Conservation (phyloP, 2,329 filamentous ascomycete species). For the Geosmithia morbida region DNA sequence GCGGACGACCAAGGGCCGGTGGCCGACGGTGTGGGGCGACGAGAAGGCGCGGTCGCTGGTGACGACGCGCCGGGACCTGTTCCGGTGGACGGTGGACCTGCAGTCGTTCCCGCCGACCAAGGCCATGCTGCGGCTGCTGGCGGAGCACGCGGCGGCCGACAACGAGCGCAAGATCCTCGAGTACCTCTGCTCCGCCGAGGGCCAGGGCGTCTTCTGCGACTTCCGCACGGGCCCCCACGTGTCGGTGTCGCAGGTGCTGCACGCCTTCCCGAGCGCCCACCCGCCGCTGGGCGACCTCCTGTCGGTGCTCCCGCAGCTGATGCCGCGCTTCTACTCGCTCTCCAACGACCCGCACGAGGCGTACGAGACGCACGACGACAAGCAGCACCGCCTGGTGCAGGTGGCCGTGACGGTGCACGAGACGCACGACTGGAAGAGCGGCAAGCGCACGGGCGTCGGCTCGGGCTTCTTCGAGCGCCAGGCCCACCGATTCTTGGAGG, state of each 20-base stretch:
- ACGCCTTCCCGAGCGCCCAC: constrained; percentile 83
- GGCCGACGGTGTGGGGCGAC: constrained; percentile 97
- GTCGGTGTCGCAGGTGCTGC: constrained; percentile 70
- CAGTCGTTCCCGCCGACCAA: constrained; percentile 90
- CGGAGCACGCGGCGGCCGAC: constrained; percentile 65
- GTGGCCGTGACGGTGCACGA: constrained; percentile 96
- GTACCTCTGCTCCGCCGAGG: constrained; percentile 79
- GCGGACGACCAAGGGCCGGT: constrained; percentile 67
- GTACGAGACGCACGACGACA: constrained; percentile 51
- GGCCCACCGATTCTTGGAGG: constrained; percentile 56
- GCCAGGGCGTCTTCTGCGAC: constrained; percentile 86
- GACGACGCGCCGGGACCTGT: constrained; percentile 78
- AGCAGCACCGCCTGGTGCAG: constrained; percentile 71
- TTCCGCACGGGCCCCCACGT: constrained; percentile 81
- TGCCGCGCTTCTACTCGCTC: constrained; percentile 97
- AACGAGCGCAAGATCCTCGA: constrained; percentile 81
- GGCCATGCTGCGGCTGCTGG: constrained; percentile 67
- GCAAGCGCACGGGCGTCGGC: constrained; percentile 67
- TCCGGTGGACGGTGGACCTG: constrained; percentile 91
- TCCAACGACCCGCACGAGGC: constrained; percentile 86
- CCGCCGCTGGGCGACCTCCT: constrained; percentile 75
- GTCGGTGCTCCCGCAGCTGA: constrained; percentile 69
- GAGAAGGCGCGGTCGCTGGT: constrained; percentile 73
- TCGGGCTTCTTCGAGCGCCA: constrained; percentile 89
- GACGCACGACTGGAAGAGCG: constrained; percentile 60